phyloP scores from a whole-genome alignment of 2,329 filamentous ascomycete species.

The Colletotrichum magnum region DNA sequence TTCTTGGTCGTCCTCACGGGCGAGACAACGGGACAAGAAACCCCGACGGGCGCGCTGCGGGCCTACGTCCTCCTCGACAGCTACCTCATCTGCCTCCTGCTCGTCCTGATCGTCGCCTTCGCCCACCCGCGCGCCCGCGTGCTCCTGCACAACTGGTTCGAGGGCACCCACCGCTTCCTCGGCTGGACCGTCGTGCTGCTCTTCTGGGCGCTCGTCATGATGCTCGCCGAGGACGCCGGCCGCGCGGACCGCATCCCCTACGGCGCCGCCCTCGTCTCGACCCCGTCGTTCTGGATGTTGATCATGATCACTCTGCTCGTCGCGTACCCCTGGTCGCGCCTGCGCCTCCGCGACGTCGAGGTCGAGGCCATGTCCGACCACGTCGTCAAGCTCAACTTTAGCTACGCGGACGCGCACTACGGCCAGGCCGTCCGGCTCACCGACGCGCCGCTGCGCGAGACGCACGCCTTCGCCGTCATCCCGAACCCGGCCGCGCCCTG shows the following conservation, averaged over 20 bases:
- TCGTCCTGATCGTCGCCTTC: conserved; percentile 71
- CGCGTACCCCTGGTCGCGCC: conserved; percentile 79
- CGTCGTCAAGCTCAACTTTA: conserved; percentile 79
- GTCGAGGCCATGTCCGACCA: conserved; percentile 79
- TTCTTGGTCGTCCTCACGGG: conserved; percentile 52
- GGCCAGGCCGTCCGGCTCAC: conserved; percentile 73
- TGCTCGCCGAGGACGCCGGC: conserved; percentile 67
- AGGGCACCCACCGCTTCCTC: conserved; percentile 78
- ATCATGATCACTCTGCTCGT: conserved; percentile 74
- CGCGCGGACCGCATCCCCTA: conserved; percentile 51
- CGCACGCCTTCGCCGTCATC: conserved; percentile 84
- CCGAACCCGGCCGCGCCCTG: conserved; percentile 61
- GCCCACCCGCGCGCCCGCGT: conserved; percentile 76
- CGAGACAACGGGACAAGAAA: conserved; percentile 27
- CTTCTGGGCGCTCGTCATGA: conserved; percentile 71
- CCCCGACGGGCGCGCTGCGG: conserved; percentile 58
- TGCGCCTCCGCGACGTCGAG: conserved; percentile 76
- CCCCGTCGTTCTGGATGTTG: conserved; percentile 76
- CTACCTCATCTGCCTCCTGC: conserved; percentile 70
- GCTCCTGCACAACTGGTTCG: conserved; percentile 77
- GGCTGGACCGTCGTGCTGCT: conserved; percentile 78
- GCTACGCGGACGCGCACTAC: conserved; percentile 71
- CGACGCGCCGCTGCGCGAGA: conserved; percentile 75
- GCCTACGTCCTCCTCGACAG: conserved; percentile 59
- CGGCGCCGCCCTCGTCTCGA: conserved; percentile 53